phyloP scores from a whole-genome alignment of 768 basidiomycete species.

The Termitomyces sp. region DNA sequence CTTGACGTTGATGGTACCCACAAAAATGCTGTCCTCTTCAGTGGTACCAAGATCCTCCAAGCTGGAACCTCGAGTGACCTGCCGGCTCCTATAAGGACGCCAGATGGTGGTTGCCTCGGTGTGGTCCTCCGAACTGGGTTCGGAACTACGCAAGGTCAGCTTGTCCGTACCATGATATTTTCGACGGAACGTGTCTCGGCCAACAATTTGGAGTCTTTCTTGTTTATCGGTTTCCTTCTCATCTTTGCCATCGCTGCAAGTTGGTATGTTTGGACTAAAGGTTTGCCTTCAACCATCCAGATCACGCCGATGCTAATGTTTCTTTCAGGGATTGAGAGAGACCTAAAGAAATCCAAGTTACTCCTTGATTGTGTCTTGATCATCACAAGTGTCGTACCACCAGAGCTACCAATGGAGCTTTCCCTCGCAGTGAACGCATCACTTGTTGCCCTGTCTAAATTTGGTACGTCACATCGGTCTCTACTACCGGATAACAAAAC shows the following conservation, averaged over 20 bases:
- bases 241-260: conserved; percentile 97
- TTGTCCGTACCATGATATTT: conserved; percentile 99
- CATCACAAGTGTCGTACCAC: conserved; percentile 96
- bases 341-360: conserved; percentile 91
- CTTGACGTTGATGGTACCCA: conserved; percentile 86
- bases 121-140: conserved; percentile 94
- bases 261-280: conserved; percentile 98
- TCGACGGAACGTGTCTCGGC: conserved; percentile 95
- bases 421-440: conserved; percentile 95
- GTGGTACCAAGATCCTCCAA: conserved; percentile 96
- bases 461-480: conserved; percentile 48
- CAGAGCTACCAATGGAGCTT: conserved; percentile 97
- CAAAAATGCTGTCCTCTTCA: conserved; percentile 86
- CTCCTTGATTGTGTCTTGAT: conserved; percentile 94
- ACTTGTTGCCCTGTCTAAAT: conserved; percentile 90
- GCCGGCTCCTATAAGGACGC: conserved; percentile 53
- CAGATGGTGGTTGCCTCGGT: conserved; percentile 90
- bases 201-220: conserved; percentile 91
- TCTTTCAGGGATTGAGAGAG: conserved; percentile 75
- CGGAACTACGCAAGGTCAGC: conserved; percentile 94
- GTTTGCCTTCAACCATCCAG: conserved; percentile 31
- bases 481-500: background rate
- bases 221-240: conserved; percentile 97
- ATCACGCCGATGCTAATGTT: background rate
- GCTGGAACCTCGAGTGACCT: conserved; percentile 50